These are phyloP conservation scores for Auriscalpium microsporum DNA, from an alignment of 768 basidiomycete genomes.

Conservation along the genomic window DNA sequence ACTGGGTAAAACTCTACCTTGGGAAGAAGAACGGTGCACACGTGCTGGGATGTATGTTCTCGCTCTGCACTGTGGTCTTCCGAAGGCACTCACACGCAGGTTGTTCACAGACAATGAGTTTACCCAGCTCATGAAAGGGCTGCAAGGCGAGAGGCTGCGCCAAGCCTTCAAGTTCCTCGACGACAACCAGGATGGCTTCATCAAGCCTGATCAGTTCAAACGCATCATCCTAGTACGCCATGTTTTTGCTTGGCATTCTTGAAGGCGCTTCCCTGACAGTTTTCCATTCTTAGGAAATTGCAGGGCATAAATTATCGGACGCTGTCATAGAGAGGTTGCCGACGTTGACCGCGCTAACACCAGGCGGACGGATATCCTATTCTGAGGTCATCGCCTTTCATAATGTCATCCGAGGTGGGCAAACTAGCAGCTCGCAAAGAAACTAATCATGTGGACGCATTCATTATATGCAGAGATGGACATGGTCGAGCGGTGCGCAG, in stretches of 20 bases:
- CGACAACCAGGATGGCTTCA: constrained; percentile 86
- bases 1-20: constrained; percentile 95
- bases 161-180: constrained; percentile 95
- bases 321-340: constrained; percentile 87
- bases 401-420: constrained; percentile 84
- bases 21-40: constrained; percentile 88
- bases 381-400: constrained; percentile 96
- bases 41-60: constrained; percentile 77
- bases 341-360: constrained; percentile 82
- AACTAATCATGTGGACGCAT: constrained; percentile 1
- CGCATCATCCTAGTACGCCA: constrained; percentile 78
- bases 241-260: neutral
- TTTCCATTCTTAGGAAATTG: constrained; percentile 61
- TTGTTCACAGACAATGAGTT: constrained; percentile 74
- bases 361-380: constrained; percentile 87
- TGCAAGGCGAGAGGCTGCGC: constrained; percentile 94
- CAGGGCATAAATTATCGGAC: constrained; percentile 95
- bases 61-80: too few relatives aligned
- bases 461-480: constrained; percentile 67
- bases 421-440: neutral
- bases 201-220: constrained; percentile 89
- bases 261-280: neutral
- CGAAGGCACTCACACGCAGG: too few relatives aligned
- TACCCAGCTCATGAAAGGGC: constrained; percentile 96
- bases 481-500: constrained; percentile 73